Evolutionary conservation across 805 yeast genomes (phyloP), one percentile per base, ranked within the genome.

Genomic region (Candida sithepensis): DNA sequence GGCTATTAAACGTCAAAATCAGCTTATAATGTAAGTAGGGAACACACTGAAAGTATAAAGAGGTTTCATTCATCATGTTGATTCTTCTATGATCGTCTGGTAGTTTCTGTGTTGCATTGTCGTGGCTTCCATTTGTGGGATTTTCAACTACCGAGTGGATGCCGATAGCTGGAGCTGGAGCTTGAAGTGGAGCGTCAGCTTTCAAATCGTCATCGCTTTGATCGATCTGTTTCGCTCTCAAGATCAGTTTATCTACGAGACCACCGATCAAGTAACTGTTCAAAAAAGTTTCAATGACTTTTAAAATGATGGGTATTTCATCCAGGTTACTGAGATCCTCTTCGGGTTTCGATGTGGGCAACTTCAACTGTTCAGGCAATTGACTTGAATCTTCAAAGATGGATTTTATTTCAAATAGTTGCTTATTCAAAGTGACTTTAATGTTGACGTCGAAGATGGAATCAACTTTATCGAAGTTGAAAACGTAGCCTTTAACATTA

Each of bases 211-310:
- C 41, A 30, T 40, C 43, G 47, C 70, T 70, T 24, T 52, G 65
- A 21, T 55, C 63, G 13, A 79, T 62, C 5, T 65, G 66, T 8
- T 66, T 65, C 2, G 77, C 62, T 33, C 54, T 56, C 0, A 46
- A 28, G 8, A 68, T 58, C 21, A 67, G 45, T 16, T 58, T 59
- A 38, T 69, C 72, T 16, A 61, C 46, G 39, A 69, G 53, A 14
- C 67, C 70, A 6, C 71, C 67, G 23, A 68, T 58, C 26, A 70
- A 48, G 41, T 69, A 65, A 50, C 60, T 66, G 43, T 68, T 62
- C 37, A 68, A 41, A 41, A 68, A 66, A 16, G 69, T 63, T 44
- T 68, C 72, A 16, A 66, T 30, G 8, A 67, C 46, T 46, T 66
- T 68, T 24, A 68, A 53, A 13, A 68, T 53, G 14, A 67, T 61